These are phyloP conservation scores for Alliaria petiolata DNA, from an alignment of 345 rosid genomes.

Conservation along the genomic window DNA sequence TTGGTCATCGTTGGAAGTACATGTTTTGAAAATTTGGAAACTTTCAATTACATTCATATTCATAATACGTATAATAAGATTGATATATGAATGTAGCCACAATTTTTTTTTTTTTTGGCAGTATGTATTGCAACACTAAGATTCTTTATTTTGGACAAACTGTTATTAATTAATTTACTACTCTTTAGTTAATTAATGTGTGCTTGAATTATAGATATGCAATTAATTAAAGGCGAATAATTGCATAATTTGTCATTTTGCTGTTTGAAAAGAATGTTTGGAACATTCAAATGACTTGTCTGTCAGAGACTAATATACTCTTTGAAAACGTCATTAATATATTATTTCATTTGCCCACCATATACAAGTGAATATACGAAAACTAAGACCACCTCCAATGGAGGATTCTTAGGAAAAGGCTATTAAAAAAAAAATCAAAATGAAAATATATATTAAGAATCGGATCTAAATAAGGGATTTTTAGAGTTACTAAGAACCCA, in stretches of 20 bases:
- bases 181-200: background rate
- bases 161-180: background rate
- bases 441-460: no score
- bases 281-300: conserved; percentile 26
- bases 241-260: conserved; percentile 31
- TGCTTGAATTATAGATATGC: background rate
- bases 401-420: no score
- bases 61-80: background rate
- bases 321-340: background rate
- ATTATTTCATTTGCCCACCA: background rate
- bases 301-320: conserved; percentile 3
- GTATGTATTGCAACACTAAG: background rate
- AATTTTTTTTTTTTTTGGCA: background rate
- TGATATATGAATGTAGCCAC: background rate
- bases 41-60: background rate
- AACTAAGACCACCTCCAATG: no score
- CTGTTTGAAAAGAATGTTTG: conserved; percentile 42
- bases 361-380: background rate
- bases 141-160: background rate
- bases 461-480: no score
- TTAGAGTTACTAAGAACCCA: no score
- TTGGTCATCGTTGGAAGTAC: background rate
- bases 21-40: background rate
- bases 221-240: conserved; percentile 2
- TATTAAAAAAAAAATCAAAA: no score